phyloP scores from a whole-genome alignment of 257 asterid genomes.

The Nicotiana otophora region DNA sequence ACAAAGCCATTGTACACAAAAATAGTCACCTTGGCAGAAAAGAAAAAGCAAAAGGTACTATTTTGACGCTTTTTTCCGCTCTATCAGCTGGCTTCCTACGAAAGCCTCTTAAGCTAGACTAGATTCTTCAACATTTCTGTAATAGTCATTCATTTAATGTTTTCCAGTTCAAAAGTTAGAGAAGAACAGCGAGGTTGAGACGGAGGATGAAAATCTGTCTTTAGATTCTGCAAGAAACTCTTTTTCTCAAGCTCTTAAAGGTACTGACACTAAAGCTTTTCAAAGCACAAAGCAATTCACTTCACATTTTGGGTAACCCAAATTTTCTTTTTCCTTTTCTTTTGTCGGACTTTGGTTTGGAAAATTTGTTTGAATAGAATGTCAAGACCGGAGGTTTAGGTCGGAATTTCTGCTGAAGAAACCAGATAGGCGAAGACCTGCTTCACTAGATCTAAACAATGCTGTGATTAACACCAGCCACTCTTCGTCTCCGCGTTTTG shows the following conservation, averaged over 20 bases:
- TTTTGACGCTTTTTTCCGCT: not conserved
- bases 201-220: conserved; percentile 57
- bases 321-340: not conserved
- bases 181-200: conserved; percentile 63
- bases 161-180: conserved; percentile 48
- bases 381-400: conserved; percentile 69
- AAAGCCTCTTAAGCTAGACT: conserved; percentile 10
- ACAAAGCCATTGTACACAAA: conserved; percentile 42
- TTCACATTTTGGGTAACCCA: not conserved
- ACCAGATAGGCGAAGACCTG: conserved; percentile 57
- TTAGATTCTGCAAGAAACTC: conserved; percentile 77
- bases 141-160: conserved; percentile 8
- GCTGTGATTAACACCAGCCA: conserved; percentile 27
- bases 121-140: conserved; percentile 18
- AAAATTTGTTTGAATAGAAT: conserved; percentile 44
- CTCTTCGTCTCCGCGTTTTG: conserved; percentile 66
- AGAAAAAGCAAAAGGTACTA: conserved; percentile 62
- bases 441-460: conserved; percentile 70
- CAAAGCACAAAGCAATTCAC: conserved; percentile 4
- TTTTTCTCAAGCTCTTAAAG: conserved; percentile 90
- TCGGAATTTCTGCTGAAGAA: conserved; percentile 47
- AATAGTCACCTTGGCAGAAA: conserved; percentile 50
- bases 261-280: conserved; percentile 26
- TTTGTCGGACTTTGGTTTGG: conserved; percentile 5
- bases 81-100: conserved; percentile 18